A percentile compares a stretch with the other conserved stretches of the same genome.
Conservation (phyloP, 169 alveolate species). For the Ichthyophthirius multifiliis region DNA sequence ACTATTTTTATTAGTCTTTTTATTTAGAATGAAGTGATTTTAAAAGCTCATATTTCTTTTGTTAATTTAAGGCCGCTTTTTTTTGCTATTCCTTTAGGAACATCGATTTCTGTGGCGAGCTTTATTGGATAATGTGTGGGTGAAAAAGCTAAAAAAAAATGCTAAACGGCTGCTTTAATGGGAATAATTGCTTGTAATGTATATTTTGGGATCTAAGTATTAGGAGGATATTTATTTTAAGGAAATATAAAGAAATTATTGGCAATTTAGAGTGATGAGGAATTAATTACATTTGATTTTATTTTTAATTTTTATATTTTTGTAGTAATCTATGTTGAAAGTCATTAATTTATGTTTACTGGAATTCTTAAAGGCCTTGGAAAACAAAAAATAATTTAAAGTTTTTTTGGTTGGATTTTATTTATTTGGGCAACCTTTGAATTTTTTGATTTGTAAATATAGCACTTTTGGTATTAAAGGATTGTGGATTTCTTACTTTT, state of each 20-base stretch:
- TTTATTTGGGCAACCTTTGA: neutral
- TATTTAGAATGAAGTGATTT: neutral
- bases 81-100: neutral
- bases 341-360: neutral
- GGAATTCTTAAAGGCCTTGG: neutral
- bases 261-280: neutral
- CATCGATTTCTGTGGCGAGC: neutral
- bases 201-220: neutral
- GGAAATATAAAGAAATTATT: neutral
- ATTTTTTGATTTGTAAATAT: neutral
- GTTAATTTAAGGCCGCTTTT: neutral
- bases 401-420: neutral
- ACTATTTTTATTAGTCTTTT: neutral
- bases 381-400: neutral
- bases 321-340: neutral
- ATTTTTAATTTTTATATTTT: neutral
- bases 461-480: neutral
- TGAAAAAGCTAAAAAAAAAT: neutral
- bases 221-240: neutral
- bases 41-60: neutral
- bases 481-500: neutral
- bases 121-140: neutral
- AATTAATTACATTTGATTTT: neutral
- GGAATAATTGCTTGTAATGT: neutral
- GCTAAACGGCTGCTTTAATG: constrained; percentile 1